phyloP scores from a whole-genome alignment of 2,329 filamentous ascomycete genomes.

The Pseudogymnoascus sp. region DNA sequence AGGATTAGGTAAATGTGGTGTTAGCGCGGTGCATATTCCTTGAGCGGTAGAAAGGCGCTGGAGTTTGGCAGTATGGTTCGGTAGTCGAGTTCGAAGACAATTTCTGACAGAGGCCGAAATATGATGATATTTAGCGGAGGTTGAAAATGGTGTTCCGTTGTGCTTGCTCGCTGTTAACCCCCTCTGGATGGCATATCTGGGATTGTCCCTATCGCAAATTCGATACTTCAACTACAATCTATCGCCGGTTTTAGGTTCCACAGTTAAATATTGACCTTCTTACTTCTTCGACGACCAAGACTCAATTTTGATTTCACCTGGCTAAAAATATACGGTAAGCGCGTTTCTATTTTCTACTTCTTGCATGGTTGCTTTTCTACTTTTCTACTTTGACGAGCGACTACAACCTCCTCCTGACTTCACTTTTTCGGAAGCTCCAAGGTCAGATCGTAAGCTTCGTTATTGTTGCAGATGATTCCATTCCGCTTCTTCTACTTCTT shows the following conservation, averaged over 20 bases:
- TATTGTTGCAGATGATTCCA: not conserved
- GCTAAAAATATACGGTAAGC: not conserved
- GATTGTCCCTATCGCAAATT: not conserved
- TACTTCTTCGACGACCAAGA: not conserved
- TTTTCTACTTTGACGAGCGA: not conserved
- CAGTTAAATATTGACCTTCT: not conserved
- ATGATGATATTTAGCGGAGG: not conserved
- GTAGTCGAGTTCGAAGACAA: not conserved
- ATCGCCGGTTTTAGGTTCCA: not conserved
- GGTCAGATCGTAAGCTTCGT: not conserved
- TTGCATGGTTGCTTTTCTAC: not conserved
- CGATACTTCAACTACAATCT: not conserved
- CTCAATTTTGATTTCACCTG: not conserved
- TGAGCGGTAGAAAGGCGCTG: not conserved
- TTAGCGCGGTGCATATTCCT: not conserved
- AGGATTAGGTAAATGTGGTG: not conserved
- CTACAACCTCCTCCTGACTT: not conserved
- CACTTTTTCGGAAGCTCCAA: not conserved
- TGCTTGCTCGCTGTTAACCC: not conserved
- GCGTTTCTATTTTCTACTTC: not conserved
- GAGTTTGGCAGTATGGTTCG: not conserved
- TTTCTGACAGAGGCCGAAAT: not conserved
- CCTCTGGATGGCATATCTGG: too few relatives aligned
- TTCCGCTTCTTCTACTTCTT: not conserved
- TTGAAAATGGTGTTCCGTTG: not conserved